phyloP scores from a whole-genome alignment of 108 stramenopile species.

The Cyclostephanos tholiformis region DNA sequence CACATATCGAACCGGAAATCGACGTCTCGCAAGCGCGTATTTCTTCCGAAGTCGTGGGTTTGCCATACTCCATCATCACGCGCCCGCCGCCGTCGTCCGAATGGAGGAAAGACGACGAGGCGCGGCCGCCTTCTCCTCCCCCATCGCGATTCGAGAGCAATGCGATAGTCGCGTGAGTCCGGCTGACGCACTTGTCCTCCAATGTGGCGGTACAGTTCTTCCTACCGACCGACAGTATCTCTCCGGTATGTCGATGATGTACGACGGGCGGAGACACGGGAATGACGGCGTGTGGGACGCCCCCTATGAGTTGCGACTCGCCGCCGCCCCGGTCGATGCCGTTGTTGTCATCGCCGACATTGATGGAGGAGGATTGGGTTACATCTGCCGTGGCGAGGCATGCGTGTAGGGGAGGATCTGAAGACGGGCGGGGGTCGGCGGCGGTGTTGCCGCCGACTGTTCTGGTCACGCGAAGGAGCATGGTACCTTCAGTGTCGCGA shows the following conservation, averaged over 20 bases:
- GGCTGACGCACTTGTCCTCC: constrained; percentile 55
- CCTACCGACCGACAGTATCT: constrained; percentile 42
- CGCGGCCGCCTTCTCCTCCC: background rate
- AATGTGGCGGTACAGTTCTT: constrained; percentile 30
- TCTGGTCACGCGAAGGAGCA: constrained; percentile 49
- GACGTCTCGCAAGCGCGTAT: constrained; percentile 29
- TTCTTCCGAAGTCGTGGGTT: constrained; percentile 34
- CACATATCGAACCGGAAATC: constrained; percentile 32
- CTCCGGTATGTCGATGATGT: constrained; percentile 13
- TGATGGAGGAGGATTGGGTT: background rate
- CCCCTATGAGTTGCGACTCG: constrained; percentile 8
- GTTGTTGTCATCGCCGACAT: background rate
- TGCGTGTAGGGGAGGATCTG: constrained; percentile 36
- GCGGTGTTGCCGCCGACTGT: constrained; percentile 25
- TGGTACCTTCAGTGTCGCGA: too few species aligned
- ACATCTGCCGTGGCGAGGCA: constrained; percentile 42
- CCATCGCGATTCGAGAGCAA: constrained; percentile 27
- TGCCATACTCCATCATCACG: constrained; percentile 36
- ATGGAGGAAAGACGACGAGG: background rate
- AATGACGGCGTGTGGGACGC: background rate
- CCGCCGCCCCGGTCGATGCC: background rate
- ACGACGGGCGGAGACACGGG: background rate
- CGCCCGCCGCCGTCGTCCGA: background rate
- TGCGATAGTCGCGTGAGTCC: constrained; percentile 38
- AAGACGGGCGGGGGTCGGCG: constrained; percentile 21